These are phyloP conservation scores for Incumbomyces delicatus DNA, from an alignment of 2,329 filamentous ascomycete species.

Conservation along the genomic window DNA sequence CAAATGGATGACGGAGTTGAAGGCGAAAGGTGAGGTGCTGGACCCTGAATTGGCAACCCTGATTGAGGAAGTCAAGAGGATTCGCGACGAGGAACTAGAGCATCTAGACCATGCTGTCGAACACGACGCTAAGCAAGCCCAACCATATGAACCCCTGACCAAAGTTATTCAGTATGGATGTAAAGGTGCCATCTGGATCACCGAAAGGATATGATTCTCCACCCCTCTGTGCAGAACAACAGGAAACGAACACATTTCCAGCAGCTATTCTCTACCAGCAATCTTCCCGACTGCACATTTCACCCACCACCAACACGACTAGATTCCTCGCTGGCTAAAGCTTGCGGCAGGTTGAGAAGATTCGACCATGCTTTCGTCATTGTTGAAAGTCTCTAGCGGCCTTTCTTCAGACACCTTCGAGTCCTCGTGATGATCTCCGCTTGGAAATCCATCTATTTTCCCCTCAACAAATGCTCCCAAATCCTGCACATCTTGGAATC, in stretches of 20 bases:
- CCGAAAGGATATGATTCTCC: conserved; percentile 33
- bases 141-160: conserved; percentile 80
- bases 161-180: conserved; percentile 84
- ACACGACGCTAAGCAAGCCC: conserved; percentile 81
- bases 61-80: conserved; percentile 64
- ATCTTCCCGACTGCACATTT: no score
- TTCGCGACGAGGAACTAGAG: conserved; percentile 92
- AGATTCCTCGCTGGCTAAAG: no score
- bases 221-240: neutral
- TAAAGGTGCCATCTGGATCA: conserved; percentile 85
- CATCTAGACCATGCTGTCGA: conserved; percentile 92
- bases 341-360: no score
- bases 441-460: neutral
- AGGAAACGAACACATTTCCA: no score
- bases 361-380: no score
- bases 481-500: neutral
- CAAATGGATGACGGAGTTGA: conserved; percentile 68
- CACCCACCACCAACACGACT: no score
- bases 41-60: conserved; percentile 68
- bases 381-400: no score
- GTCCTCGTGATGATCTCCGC: neutral
- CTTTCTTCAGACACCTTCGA: no score
- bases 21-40: conserved; percentile 66
- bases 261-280: no score
- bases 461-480: neutral